Evolutionary conservation across 1,284 basidiomycete species (phyloP).

Genomic region (Neolentinus lepideus): DNA sequence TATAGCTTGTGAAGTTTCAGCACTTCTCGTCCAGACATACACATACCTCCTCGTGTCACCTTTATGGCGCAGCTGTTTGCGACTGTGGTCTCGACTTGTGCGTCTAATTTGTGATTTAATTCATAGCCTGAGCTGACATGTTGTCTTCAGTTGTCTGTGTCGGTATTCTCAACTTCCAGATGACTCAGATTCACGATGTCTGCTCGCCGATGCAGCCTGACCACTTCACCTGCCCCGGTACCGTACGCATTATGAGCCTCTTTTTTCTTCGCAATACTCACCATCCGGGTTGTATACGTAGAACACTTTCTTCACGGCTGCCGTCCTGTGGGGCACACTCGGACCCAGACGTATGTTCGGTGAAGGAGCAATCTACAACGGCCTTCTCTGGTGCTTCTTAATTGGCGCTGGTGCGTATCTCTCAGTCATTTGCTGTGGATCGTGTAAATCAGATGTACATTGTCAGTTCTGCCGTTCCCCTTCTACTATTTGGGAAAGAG

Average conservation of each 20-base stretch:
- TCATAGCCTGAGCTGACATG: neutral
- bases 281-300: neutral
- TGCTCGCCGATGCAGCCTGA: slow-evolving; percentile 18
- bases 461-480: slow-evolving; percentile 22
- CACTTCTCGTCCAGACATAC: slow-evolving; percentile 12
- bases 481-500: slow-evolving; percentile 25
- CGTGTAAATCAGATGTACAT: neutral
- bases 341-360: slow-evolving; percentile 27
- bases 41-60: slow-evolving; percentile 22
- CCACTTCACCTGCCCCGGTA: slow-evolving; percentile 18
- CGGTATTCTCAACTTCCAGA: slow-evolving; percentile 26
- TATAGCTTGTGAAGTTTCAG: no score
- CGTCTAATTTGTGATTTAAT: neutral
- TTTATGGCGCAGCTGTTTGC: slow-evolving; percentile 29
- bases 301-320: slow-evolving; percentile 20
- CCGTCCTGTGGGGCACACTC: slow-evolving; percentile 28
- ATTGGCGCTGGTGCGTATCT: slow-evolving; percentile 21
- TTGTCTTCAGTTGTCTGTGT: slow-evolving; percentile 14
- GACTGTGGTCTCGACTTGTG: slow-evolving; percentile 23
- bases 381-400: slow-evolving; percentile 27
- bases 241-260: slow-evolving; percentile 4
- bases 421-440: neutral
- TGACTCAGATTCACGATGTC: slow-evolving; percentile 24
- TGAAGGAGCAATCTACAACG: slow-evolving; percentile 15
- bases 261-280: neutral